Base-by-base conservation (phyloP, 2,329 filamentous ascomycete species). In the Phialophora macrospora region DNA sequence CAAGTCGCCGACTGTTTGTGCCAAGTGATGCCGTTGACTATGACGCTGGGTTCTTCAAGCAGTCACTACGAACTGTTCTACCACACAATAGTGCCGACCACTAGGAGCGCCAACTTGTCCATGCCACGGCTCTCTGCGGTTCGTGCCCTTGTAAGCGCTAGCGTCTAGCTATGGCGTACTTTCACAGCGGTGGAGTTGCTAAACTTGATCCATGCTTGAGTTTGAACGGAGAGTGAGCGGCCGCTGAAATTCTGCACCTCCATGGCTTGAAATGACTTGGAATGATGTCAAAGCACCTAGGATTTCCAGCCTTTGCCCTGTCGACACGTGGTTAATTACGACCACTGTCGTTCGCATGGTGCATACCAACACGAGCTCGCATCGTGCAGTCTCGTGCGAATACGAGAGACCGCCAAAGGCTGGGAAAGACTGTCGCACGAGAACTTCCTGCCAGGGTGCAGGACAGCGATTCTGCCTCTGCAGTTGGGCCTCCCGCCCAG, bases 401-500 rank as follows among this genome's bases (percentile, higher is more conserved):
- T 22, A 7, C 38, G 20, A 24, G 28, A 58, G 38, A 22, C 14
- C 48, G 30, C 46, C 32, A 34, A 22, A 32, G 22, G 55, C 46
- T 14, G 58, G 30, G 51, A 30, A 17, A 17, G 17, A 7, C 38
- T 17, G 17, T 12, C 14, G 30, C 34, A 14, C 49, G 34, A 30
- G 9, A 55, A 28, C 8, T 17, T 14, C 24, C 49, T 22, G n/a
- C 59, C 51, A 20, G n/a, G 32, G 17, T 32, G 56, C 60, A 52
- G 49, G 44, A 57, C 30, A 24, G 41, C 22, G n/a, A 63, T 34
- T 54, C 52, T 20, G 30, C 32, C 48, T 51, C 51, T 60, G 58
- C 58, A 60, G 28, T 60, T 41, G 62, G 66, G 66, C 66, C 66
- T 44, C 66, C 66, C 63, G 58, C 66, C 63, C 49, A 68, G 66